Conservation (phyloP, 345 rosid species). For the Hibiscus trionum region DNA sequence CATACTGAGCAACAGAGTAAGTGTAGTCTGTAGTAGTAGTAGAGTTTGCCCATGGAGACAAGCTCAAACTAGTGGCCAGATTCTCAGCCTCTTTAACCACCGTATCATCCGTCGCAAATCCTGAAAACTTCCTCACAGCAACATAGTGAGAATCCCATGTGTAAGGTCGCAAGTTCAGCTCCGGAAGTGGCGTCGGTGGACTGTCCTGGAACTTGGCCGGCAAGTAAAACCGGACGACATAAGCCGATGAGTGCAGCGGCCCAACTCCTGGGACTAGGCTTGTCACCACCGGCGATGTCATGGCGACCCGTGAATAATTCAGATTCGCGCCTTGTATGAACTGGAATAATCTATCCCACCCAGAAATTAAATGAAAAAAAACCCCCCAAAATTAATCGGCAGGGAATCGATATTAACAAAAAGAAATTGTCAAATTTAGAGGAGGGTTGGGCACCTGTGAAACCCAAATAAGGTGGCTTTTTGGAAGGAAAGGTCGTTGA, state of each 20-base stretch:
- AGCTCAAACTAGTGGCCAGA: constrained; percentile 51
- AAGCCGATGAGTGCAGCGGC: constrained; percentile 52
- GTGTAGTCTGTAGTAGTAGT: constrained; percentile 32
- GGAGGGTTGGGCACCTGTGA: constrained; percentile 32
- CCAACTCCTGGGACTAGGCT: constrained; percentile 61
- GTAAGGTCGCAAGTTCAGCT: constrained; percentile 38
- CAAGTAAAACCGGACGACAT: constrained; percentile 40
- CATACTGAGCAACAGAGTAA: constrained; percentile 61
- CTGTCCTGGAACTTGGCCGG: constrained; percentile 46
- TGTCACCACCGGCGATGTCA: constrained; percentile 59
- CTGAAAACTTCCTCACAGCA: constrained; percentile 60
- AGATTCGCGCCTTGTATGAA: constrained; percentile 64
- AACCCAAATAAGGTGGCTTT: constrained; percentile 55
- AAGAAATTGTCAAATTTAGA: background rate
- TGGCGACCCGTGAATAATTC: constrained; percentile 47
- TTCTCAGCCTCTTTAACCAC: constrained; percentile 38
- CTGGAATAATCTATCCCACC: constrained; percentile 46
- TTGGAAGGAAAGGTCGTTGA: constrained; percentile 42
- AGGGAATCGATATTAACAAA: no score
- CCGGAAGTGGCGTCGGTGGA: constrained; percentile 55
- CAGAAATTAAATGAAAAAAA: background rate
- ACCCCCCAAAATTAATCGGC: background rate
- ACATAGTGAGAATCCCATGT: constrained; percentile 37
- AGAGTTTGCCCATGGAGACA: constrained; percentile 42
- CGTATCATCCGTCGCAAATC: constrained; percentile 44